phyloP scores from a whole-genome alignment of 441 rosid species.

The Populus hybrid region DNA sequence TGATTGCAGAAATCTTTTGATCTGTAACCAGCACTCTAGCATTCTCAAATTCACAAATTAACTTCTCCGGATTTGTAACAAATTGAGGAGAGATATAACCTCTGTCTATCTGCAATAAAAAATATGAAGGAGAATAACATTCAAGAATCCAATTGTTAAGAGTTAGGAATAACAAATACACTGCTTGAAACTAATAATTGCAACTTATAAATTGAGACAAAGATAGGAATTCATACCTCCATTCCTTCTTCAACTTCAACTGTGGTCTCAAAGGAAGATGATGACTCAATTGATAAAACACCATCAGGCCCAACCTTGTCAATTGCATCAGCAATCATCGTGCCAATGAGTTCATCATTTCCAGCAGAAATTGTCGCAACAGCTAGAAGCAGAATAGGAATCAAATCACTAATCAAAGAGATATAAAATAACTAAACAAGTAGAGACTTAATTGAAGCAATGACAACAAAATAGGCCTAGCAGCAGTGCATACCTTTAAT shows the following conservation, averaged over 20 bases:
- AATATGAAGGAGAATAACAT: background rate
- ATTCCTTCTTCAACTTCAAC: constrained; percentile 98
- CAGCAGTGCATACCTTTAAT: constrained; percentile 52
- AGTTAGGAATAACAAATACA: background rate
- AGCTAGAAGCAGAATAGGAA: constrained; percentile 35
- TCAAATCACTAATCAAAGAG: background rate
- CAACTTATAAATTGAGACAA: background rate
- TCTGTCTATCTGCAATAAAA: constrained; percentile 71
- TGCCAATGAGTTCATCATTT: constrained; percentile 85
- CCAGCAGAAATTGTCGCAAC: constrained; percentile 95
- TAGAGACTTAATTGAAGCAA: background rate
- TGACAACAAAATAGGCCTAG: background rate
- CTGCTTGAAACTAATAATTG: background rate
- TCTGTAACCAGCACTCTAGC: constrained; percentile 86
- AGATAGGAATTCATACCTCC: constrained; percentile 55
- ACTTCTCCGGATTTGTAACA: constrained; percentile 86
- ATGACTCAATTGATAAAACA: constrained; percentile 94
- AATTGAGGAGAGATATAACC: constrained; percentile 98
- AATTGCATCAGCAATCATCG: constrained; percentile 97
- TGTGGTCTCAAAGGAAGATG: constrained; percentile 92
- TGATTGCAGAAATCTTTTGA: constrained; percentile 86
- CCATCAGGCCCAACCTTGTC: constrained; percentile 99
- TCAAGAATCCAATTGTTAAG: background rate
- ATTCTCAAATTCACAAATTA: constrained; percentile 87
- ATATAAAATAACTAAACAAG: background rate